Conservation (phyloP, 2,329 filamentous ascomycete genomes). For the Grosmannia clavigera region DNA sequence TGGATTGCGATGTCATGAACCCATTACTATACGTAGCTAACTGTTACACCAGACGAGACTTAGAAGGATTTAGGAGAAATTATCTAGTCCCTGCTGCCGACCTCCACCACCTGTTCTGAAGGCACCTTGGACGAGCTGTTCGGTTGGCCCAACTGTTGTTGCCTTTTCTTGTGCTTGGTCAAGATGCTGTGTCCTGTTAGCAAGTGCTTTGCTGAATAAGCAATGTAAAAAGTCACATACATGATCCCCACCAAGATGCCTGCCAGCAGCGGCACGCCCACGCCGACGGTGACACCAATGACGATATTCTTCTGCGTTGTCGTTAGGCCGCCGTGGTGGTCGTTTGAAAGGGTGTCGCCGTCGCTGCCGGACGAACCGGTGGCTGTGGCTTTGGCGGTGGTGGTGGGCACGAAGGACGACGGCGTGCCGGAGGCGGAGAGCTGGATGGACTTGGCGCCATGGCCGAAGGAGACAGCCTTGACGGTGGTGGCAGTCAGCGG, state of each 20-base stretch:
- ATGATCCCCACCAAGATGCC: background rate
- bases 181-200: background rate
- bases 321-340: background rate
- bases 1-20: too few relatives aligned
- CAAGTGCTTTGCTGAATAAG: background rate
- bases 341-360: background rate
- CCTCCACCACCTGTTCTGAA: too few relatives aligned
- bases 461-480: conserved; percentile 16
- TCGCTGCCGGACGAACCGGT: conserved; percentile 16
- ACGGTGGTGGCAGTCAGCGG: conserved; percentile 21
- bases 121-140: too few relatives aligned
- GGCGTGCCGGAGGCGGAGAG: conserved; percentile 29
- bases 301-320: conserved; percentile 1
- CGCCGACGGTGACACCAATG: conserved; percentile 6
- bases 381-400: conserved; percentile 19
- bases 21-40: too few relatives aligned
- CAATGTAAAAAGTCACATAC: background rate
- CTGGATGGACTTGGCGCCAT: background rate
- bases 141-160: too few relatives aligned
- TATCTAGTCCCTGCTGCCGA: too few relatives aligned
- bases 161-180: background rate
- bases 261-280: conserved; percentile 4
- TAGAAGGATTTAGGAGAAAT: too few relatives aligned
- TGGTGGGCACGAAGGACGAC: conserved; percentile 20
- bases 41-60: too few relatives aligned